These are phyloP conservation scores for Mentha longifolia DNA, from an alignment of 257 asterid species.

Conservation along the genomic window DNA sequence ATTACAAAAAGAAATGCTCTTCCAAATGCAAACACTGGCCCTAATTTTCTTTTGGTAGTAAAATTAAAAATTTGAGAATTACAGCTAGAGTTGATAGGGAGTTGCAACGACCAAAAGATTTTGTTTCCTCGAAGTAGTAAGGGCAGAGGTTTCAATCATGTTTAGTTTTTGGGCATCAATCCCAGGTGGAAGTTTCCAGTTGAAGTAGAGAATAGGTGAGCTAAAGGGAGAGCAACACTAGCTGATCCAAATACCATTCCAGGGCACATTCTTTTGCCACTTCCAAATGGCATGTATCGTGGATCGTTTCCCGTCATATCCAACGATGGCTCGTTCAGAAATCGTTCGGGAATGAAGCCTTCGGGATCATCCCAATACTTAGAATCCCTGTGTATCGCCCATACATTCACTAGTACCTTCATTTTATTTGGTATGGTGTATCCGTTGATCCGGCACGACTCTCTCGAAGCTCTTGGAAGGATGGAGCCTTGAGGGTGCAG, in stretches of 20 bases:
- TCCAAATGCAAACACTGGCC: too few relatives aligned
- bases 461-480: constrained; percentile 14
- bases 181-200: constrained; percentile 43
- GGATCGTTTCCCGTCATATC: constrained; percentile 32
- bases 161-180: constrained; percentile 24
- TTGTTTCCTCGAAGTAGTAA: constrained; percentile 21
- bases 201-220: constrained; percentile 36
- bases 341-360: constrained; percentile 30
- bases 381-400: constrained; percentile 45
- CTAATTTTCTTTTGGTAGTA: too few relatives aligned
- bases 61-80: too few relatives aligned
- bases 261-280: constrained; percentile 44
- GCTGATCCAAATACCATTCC: constrained; percentile 35
- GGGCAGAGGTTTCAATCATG: constrained; percentile 35
- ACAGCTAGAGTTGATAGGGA: constrained; percentile 3
- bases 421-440: constrained; percentile 35
- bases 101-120: constrained; percentile 26
- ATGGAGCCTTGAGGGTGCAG: constrained; percentile 22
- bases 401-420: constrained; percentile 33
- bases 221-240: constrained; percentile 33
- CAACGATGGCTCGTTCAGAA: neutral
- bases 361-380: constrained; percentile 39
- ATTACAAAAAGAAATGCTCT: too few relatives aligned
- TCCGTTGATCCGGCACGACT: constrained; percentile 18
- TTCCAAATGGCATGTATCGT: constrained; percentile 42